Evolutionary conservation across 805 yeast species (phyloP).

Genomic region (Lipomyces kockii): DNA sequence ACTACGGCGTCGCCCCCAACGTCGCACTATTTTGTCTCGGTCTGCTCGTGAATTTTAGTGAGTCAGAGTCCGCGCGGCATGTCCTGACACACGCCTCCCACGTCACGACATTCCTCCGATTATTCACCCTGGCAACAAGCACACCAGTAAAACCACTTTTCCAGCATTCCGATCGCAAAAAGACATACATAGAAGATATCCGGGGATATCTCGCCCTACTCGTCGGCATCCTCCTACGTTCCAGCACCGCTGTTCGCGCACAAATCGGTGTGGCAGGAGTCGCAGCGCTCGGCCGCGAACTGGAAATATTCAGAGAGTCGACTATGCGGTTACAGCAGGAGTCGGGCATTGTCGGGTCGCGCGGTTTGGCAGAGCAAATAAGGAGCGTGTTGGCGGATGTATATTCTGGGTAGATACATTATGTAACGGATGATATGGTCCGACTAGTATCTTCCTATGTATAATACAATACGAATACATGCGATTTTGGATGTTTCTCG

Average conservation of each 20-base stretch:
- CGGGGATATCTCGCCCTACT: constrained; percentile 26
- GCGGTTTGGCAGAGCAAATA: constrained; percentile 18
- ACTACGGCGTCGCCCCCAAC: constrained; percentile 22
- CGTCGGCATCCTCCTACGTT: constrained; percentile 9
- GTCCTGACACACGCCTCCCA: background rate
- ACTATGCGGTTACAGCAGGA: constrained; percentile 7
- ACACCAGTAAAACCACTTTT: background rate
- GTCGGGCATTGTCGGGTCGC: background rate
- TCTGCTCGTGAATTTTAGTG: constrained; percentile 25
- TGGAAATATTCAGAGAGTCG: constrained; percentile 13
- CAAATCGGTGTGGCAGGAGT: constrained; percentile 5
- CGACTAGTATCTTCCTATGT: background rate
- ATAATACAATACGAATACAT: background rate
- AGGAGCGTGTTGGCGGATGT: constrained; percentile 11
- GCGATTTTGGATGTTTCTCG: too few species aligned
- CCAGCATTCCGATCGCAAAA: background rate
- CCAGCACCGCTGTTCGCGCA: background rate
- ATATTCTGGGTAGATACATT: background rate
- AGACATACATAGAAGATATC: constrained; percentile 17
- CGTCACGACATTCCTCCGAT: background rate
- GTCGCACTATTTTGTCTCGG: constrained; percentile 30
- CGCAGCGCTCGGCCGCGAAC: constrained; percentile 12
- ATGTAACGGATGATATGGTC: background rate
- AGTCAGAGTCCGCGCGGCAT: constrained; percentile 13
- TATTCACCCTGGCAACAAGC: background rate